phyloP scores from a whole-genome alignment of 1,139 yeast genomes.

The Protomyces lactucae-debilis region DNA sequence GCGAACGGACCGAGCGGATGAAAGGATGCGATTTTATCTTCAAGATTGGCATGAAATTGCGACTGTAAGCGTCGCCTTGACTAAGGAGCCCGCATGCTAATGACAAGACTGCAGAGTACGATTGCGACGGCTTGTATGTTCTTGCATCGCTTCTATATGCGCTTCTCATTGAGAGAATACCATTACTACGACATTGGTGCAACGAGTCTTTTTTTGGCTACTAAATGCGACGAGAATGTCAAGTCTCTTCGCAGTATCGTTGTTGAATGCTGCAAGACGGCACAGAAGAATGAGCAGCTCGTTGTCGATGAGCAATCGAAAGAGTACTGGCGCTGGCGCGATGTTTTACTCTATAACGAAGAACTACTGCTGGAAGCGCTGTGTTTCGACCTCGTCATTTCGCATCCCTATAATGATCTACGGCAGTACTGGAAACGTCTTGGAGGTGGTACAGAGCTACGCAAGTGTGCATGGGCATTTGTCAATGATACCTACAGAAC shows the following conservation, averaged over 20 bases:
- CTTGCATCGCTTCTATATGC: conserved; percentile 51
- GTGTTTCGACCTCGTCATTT: conserved; percentile 49
- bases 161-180: conserved; percentile 42
- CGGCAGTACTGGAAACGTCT: conserved; percentile 36
- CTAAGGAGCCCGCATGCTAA: not conserved
- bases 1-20: conserved; percentile 45
- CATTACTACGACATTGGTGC: conserved; percentile 50
- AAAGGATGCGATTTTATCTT: conserved; percentile 49
- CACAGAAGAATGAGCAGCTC: conserved; percentile 44
- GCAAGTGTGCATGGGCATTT: conserved; percentile 41
- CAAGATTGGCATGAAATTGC: conserved; percentile 45
- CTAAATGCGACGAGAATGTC: conserved; percentile 51
- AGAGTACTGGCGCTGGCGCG: conserved; percentile 52
- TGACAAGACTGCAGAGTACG: conserved; percentile 44
- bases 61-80: conserved; percentile 34
- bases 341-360: conserved; percentile 45
- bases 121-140: conserved; percentile 49
- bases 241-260: conserved; percentile 49
- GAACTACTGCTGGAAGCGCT: conserved; percentile 47
- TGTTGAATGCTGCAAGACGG: conserved; percentile 46
- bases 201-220: conserved; percentile 49
- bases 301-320: conserved; percentile 47
- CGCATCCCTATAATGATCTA: conserved; percentile 44
- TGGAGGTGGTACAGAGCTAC: conserved; percentile 35
- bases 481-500: conserved; percentile 44